phyloP scores from a whole-genome alignment of 495 filamentous ascomycete species.

The Xanthoparmelia taractica region DNA sequence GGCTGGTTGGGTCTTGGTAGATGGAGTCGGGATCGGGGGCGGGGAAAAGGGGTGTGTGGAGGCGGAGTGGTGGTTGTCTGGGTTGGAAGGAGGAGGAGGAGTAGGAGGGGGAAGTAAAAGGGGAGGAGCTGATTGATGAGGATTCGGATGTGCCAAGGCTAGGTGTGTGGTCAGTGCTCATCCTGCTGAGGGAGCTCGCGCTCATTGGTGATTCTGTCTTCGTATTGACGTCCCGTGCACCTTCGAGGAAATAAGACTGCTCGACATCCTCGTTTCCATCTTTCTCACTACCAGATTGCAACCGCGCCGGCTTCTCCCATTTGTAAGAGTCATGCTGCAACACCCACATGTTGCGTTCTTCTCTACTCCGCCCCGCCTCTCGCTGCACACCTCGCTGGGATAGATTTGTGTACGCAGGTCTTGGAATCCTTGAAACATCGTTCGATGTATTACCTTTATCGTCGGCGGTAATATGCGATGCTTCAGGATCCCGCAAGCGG shows the following conservation, averaged over 20 bases:
- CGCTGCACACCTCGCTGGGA: neutral
- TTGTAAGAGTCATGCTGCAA: neutral
- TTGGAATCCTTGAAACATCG: neutral
- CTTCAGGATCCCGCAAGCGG: neutral
- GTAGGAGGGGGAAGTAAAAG: neutral
- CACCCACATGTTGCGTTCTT: neutral
- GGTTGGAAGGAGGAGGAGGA: neutral
- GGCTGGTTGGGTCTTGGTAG: neutral
- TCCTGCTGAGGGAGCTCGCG: neutral
- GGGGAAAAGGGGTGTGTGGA: no score
- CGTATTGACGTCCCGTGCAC: neutral
- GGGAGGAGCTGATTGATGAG: neutral
- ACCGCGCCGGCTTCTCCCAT: neutral
- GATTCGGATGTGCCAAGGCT: rapidly evolving
- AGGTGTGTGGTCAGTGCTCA: neutral
- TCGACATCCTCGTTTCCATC: neutral
- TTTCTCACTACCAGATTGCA: no score
- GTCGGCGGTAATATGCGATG: no score
- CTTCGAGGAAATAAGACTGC: neutral
- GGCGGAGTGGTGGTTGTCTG: neutral
- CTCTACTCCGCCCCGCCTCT: neutral
- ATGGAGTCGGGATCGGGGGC: neutral
- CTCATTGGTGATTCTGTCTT: neutral
- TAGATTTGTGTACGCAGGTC: neutral
- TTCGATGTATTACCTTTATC: neutral